Conservation (phyloP, 2,329 filamentous ascomycete species). For the Aureobasidium vineae region DNA sequence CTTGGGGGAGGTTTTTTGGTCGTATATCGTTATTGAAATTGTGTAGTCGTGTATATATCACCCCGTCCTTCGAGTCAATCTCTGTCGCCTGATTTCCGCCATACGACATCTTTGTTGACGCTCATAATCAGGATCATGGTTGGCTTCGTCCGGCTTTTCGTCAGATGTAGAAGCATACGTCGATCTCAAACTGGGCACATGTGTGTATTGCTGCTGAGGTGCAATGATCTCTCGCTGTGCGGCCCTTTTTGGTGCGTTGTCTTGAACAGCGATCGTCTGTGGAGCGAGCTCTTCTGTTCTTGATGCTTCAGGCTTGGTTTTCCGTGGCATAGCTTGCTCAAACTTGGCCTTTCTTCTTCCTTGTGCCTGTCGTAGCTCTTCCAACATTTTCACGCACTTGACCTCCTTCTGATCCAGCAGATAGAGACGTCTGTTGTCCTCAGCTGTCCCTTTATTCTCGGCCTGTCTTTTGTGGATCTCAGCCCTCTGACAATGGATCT, state of each 20-base stretch:
- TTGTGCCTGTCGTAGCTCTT: background rate
- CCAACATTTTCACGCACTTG: background rate
- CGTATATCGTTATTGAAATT: background rate
- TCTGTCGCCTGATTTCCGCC: background rate
- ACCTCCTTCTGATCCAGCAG: background rate
- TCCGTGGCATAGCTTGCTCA: background rate
- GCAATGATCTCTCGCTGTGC: background rate
- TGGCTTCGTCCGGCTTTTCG: background rate
- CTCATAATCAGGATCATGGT: background rate
- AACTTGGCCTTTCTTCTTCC: background rate
- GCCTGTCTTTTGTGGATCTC: background rate
- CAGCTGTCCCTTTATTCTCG: background rate
- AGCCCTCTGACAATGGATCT: background rate
- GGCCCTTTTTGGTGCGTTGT: background rate
- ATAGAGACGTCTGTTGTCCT: background rate
- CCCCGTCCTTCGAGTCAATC: background rate
- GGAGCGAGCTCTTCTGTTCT: too few species aligned
- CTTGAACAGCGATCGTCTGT: background rate
- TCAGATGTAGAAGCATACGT: background rate
- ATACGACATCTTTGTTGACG: constrained; percentile 10
- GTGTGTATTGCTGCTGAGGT: background rate
- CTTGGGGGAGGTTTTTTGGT: background rate
- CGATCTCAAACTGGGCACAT: background rate
- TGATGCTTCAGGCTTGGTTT: too few species aligned
- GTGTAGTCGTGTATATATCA: background rate